These are phyloP conservation scores for Coemansia sp. DNA, from an alignment of 192 early-diverging fungal genomes.

Conservation along the genomic window DNA sequence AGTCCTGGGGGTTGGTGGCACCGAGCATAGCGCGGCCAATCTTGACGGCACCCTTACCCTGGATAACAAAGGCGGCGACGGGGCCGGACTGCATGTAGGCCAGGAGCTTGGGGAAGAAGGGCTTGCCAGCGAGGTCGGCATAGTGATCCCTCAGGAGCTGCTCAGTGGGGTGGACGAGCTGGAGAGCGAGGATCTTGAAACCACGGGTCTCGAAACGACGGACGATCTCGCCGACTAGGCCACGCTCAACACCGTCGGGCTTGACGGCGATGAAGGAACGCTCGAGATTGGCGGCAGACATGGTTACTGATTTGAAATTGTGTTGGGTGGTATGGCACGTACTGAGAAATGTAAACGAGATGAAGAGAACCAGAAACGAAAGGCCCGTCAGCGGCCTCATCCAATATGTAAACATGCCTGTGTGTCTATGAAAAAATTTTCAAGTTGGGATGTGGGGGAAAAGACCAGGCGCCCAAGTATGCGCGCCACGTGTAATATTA, in stretches of 20 bases:
- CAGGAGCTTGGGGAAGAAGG: slow-evolving; percentile 88
- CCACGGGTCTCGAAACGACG: slow-evolving; percentile 91
- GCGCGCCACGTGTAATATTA: not conserved
- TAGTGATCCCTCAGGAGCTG: slow-evolving; percentile 82
- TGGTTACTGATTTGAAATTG: slow-evolving; percentile 22
- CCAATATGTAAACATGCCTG: not conserved
- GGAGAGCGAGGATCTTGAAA: slow-evolving; percentile 85
- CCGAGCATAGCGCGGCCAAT: slow-evolving; percentile 86
- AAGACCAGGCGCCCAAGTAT: not conserved
- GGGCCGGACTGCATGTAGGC: slow-evolving; percentile 90
- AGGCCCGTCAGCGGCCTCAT: slow-evolving; percentile 25
- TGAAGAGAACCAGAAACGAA: slow-evolving; percentile 26
- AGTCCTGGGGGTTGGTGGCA: slow-evolving; percentile 90
- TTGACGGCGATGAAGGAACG: slow-evolving; percentile 57
- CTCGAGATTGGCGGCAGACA: slow-evolving; percentile 53
- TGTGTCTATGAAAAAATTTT: not conserved
- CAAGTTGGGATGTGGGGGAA: not conserved
- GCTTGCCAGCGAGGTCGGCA: slow-evolving; percentile 77
- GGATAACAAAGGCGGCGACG: slow-evolving; percentile 94
- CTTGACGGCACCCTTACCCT: slow-evolving; percentile 89
- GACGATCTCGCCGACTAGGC: slow-evolving; percentile 92
- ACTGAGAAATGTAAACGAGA: not conserved
- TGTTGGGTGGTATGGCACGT: slow-evolving; percentile 8
- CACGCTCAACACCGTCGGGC: slow-evolving; percentile 70
- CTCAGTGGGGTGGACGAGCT: slow-evolving; percentile 72